Base-by-base conservation (phyloP, 495 filamentous ascomycete species). In the Aspergillus bertholletiae region DNA sequence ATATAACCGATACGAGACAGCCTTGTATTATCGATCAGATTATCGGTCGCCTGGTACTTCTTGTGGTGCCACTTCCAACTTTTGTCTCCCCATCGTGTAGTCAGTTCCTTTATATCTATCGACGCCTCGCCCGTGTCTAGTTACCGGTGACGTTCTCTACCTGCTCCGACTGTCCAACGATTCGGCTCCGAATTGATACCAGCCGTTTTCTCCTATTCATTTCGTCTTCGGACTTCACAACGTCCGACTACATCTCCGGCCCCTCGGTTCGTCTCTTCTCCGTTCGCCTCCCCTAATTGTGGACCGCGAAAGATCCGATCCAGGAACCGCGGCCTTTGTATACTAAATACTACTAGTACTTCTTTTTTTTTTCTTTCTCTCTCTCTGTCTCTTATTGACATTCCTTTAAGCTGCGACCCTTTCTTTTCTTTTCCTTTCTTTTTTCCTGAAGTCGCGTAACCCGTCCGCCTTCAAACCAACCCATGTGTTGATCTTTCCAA, bases 51-150 rank as follows among this genome's bases (percentile, higher is more conserved):
- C 44, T 8, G 40, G 28, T 17, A 18, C 44, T 18, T 41, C 45
- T 34, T 18, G 53, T 55, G 53, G 53, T 49, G 53, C 53, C 53
- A 55, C 52, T 54, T 47, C n/a, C 17, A 6, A 30, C 21, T 49
- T 21, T 11, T 32, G 30, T 32, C 30, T 35, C 15, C 46, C 20
- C 46, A 24, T 50, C 28, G 22, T 50, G 11, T 15, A 47, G 13
- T 30, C 45, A 12, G 4, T 30, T 47, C 45, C 26, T 5, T 9
- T 37, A 15, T 35, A 50, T 50, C 47, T 21, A 23, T 15, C 34
- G n/a, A n/a, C 22, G 30, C 21, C 28, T 18, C 9, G 34, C 9
- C 23, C 43, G 17, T 44, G n/a, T n/a, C n/a, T n/a, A n/a, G n/a
- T n/a, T n/a, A n/a, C 37, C 11, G 13, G 21, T 11, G 8, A 11